Conservation (phyloP, 1,284 basidiomycete species). For the Pseudozyma tsukubaensis region DNA sequence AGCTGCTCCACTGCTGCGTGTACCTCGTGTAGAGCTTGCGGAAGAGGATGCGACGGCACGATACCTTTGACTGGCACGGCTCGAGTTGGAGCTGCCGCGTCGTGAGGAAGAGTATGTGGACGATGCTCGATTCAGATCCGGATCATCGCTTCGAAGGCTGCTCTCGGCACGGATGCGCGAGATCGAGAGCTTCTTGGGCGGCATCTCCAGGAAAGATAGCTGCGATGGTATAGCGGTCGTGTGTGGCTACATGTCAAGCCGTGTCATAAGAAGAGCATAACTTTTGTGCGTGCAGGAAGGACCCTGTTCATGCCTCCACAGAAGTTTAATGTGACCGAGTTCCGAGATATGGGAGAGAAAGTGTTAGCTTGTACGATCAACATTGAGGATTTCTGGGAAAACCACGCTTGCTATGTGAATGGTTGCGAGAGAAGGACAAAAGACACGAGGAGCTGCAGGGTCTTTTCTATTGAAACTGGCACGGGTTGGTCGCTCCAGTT, state of each 20-base stretch:
- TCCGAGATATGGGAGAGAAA: neutral
- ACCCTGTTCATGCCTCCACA: conserved; percentile 4
- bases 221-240: neutral
- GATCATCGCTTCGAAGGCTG: conserved; percentile 33
- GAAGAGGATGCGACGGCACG: conserved; percentile 11
- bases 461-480: conserved; percentile 33
- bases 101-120: conserved; percentile 9
- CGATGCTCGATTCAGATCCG: conserved; percentile 30
- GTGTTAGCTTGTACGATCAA: neutral
- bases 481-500: conserved; percentile 39
- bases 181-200: conserved; percentile 36
- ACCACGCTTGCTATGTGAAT: neutral
- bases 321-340: neutral
- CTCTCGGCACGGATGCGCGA: conserved; percentile 33
- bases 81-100: conserved; percentile 10
- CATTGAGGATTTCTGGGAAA: neutral
- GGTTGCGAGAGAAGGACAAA: neutral
- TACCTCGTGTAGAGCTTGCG: neutral
- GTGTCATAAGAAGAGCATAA: no score
- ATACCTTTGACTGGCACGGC: conserved; percentile 19
- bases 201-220: conserved; percentile 11
- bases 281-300: no score
- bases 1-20: neutral
- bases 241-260: neutral
- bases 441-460: neutral